Conservation (phyloP, 1,284 basidiomycete genomes). For the Tilletia horrida region DNA sequence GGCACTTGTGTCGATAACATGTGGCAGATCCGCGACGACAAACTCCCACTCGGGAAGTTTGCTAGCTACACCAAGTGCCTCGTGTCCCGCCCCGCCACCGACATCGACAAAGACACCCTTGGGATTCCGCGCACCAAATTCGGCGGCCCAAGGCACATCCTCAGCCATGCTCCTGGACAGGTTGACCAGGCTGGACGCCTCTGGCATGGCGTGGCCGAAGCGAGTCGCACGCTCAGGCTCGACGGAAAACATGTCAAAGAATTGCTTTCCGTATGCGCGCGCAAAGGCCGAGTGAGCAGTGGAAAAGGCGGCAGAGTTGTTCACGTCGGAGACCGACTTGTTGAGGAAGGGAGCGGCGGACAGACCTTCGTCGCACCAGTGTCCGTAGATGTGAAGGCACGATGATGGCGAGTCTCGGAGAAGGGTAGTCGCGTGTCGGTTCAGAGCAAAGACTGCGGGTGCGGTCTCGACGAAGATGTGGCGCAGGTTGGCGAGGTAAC, state of each 20-base stretch:
- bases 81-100: conserved; percentile 14
- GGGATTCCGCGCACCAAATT: neutral
- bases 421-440: conserved; percentile 2
- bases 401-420: neutral
- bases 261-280: neutral
- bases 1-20: conserved; percentile 13
- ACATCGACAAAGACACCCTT: conserved; percentile 18
- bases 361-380: neutral
- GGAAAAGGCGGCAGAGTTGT: neutral
- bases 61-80: neutral
- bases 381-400: neutral
- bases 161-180: neutral
- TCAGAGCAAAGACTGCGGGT: conserved; percentile 11
- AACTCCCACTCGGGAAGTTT: conserved; percentile 16
- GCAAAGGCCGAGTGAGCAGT: conserved; percentile 1
- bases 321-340: neutral
- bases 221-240: neutral
- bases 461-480: conserved; percentile 15
- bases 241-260: neutral
- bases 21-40: conserved; percentile 17
- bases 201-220: neutral
- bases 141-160: conserved; percentile 9
- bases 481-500: conserved; percentile 5
- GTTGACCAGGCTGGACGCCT: neutral
- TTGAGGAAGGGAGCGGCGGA: neutral